Evolutionary conservation across 2,329 filamentous ascomycete genomes (phyloP), one percentile per base, ranked within the genome.

Genomic region (Cytospora schulzeri): DNA sequence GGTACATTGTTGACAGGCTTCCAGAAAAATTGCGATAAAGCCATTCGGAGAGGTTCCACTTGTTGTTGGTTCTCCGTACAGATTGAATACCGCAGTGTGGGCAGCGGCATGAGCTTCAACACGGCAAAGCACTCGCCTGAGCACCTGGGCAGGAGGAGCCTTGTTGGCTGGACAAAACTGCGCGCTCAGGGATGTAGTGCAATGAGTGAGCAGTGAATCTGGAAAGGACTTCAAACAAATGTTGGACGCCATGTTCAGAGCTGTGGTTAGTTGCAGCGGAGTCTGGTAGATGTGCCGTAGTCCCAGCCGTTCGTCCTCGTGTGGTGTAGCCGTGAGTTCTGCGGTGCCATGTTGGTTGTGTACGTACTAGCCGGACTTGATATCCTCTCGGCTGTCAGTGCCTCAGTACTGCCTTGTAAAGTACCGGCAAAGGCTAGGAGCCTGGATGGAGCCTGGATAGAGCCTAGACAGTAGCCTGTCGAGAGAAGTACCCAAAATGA

Each of bases 261-360:
- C 24, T 26, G 58, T 38, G 50, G 58, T 19, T 45, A 41, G 50
- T 22, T 53, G 48, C 31, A 53, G n/a, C 29, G 33, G 57, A 51
- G 15, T 53, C 24, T 45, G 12, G 35, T 26, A 60, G 35, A 38
- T 41, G 35, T 28, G 35, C 26, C 19, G 14, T 54, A 52, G 24
- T 31, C 41, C 35, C 50, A 22, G 48, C 31, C 31, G 19, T 33
- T 41, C 33, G 28, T 29, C 26, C 28, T 58, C 38, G 29, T 17
- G 9, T 51, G 19, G 15, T 24, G 29, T 19, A 51, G 41, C 6
- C 19, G 28, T 24, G 22, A n/a, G 11, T 19, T 12, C 22, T 48
- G 45, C 22, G 45, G 45, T 48, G n/a, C n/a, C n/a, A 48, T 48
- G 45, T 48, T 48, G 45, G 45, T 48, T 48, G n/a, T 48, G 9